These are phyloP conservation scores for Neurospora crassa DNA, from an alignment of 2,329 filamentous ascomycete genomes.

Conservation along the genomic window DNA sequence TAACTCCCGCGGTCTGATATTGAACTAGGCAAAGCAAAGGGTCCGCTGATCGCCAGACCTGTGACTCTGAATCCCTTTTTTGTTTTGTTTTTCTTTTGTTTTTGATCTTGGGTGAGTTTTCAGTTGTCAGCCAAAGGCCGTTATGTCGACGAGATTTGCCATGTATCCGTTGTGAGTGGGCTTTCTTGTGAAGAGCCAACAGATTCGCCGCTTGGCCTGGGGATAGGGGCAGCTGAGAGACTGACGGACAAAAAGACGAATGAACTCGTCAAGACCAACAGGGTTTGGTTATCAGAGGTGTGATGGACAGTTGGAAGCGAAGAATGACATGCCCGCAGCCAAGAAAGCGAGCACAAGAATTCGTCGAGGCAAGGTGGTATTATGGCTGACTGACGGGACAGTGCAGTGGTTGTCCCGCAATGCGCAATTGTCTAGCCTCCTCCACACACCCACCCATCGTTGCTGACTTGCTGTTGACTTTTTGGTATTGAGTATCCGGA, in stretches of 20 bases:
- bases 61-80: not conserved
- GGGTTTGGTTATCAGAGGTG: not conserved
- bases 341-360: not conserved
- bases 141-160: not conserved
- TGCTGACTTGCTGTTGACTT: too few species aligned
- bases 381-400: not conserved
- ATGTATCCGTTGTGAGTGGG: not conserved
- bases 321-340: not conserved
- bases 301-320: not conserved
- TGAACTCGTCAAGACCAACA: not conserved
- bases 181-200: not conserved
- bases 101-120: not conserved
- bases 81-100: not conserved
- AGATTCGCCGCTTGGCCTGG: not conserved
- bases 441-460: not conserved
- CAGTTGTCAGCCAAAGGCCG: not conserved
- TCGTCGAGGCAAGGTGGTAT: not conserved
- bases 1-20: conserved; percentile 10
- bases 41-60: conserved; percentile 13
- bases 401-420: not conserved
- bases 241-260: not conserved
- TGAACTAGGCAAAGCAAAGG: conserved; percentile 3
- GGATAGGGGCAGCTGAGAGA: not conserved
- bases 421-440: not conserved
- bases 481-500: too few species aligned